Percentiles rank a stretch among this genome's conserved stretches.
Evolutionary conservation across 1,139 yeast genomes (phyloP).

Genomic region (Zhuliangozyma parablackwelliae): DNA sequence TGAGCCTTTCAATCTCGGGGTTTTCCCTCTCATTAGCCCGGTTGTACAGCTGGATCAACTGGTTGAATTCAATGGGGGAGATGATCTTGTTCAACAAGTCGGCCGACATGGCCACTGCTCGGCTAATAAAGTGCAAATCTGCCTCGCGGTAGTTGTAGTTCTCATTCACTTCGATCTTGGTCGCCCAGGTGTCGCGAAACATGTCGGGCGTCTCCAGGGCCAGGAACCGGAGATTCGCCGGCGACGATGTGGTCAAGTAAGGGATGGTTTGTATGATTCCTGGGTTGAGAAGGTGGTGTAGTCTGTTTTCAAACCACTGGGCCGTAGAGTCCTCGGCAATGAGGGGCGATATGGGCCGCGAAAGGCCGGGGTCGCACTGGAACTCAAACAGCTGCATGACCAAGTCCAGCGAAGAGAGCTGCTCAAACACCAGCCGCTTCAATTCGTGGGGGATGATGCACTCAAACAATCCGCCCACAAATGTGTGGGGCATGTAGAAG

Average conservation of each 20-base stretch:
- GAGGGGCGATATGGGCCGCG: constrained; percentile 54
- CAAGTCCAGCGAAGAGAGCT: constrained; percentile 13
- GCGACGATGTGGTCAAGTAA: constrained; percentile 49
- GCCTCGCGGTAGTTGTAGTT: constrained; percentile 36
- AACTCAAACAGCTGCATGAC: constrained; percentile 17
- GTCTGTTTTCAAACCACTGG: constrained; percentile 40
- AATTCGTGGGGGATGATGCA: constrained; percentile 35
- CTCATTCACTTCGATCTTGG: constrained; percentile 48
- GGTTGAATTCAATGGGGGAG: constrained; percentile 24
- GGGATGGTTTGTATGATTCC: constrained; percentile 50
- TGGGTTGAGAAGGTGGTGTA: constrained; percentile 19
- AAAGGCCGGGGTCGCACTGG: constrained; percentile 30
- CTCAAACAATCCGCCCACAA: constrained; percentile 64
- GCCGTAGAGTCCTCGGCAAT: constrained; percentile 52
- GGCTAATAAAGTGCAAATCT: constrained; percentile 34
- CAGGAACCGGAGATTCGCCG: constrained; percentile 40
- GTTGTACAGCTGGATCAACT: constrained; percentile 10
- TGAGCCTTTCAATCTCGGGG: constrained; percentile 11
- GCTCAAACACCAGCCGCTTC: constrained; percentile 17
- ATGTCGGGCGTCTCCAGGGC: constrained; percentile 21
- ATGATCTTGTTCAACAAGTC: constrained; percentile 24
- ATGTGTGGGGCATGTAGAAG: constrained; percentile 53
- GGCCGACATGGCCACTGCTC: constrained; percentile 29
- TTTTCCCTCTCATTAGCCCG: constrained; percentile 6
- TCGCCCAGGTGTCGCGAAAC: constrained; percentile 44